Base-by-base conservation (phyloP, 108 stramenopile species). In the Pseudonitzschia delicatissima region DNA sequence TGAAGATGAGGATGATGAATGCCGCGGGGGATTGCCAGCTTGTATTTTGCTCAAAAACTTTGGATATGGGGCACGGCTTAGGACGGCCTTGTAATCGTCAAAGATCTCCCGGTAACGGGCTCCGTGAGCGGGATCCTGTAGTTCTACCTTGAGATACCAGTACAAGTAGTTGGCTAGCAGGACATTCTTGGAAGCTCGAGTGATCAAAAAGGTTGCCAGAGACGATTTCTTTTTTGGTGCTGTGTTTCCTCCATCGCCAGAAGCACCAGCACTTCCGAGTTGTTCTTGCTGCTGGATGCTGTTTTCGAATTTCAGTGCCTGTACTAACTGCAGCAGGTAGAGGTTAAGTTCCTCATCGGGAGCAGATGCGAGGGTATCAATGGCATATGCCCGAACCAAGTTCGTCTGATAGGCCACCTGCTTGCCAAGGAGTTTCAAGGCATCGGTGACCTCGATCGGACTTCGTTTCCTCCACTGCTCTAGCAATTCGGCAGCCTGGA, bases 241-340 rank as follows among this genome's bases (percentile, higher is more conserved):
- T 2, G 47, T n/a, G n/a, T n/a, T n/a, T 15, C 13, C 31, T n/a
- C 4, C 13, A 17, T 33, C 68, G 34, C 71, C 67, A 58, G 23
- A 8, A 11, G 53, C 34, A 0, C 67, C 34, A 25, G 5, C 13
- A 1, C 2, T 33, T 7, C 27, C 21, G 42, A 20, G 26, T 37
- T 39, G 49, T 49, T 29, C 13, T 20, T 49, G 37, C 33, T 45
- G 69, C 33, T 62, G 47, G 34, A 40, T 35, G 15, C 36, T 33
- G 40, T 75, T 86, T 77, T 99, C 97, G 69, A 98, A 99, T 68
- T 97, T 94, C 17, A 98, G 68, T 17, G 97, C 99, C 81, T 98
- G 97, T 15, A 99, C 99, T 2, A 99, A 78, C 74, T 99, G 99
- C 21, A 99, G 80, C 17, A 99, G 76, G 70, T 96, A 98, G 4